phyloP scores from a whole-genome alignment of 129 eudicot genomes.

The Chrysanthemum seticuspe region DNA sequence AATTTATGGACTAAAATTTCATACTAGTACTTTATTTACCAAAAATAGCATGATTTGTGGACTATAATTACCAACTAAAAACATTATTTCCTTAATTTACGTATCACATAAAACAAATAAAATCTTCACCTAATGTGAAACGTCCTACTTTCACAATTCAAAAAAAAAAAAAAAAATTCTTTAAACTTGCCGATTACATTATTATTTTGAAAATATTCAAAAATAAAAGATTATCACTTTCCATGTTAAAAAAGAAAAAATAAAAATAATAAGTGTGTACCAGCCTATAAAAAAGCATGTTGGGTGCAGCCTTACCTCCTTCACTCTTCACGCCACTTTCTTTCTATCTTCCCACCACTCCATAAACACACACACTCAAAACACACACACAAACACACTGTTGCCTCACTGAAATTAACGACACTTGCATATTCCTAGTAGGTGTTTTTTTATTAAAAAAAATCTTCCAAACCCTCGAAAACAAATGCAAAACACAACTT shows the following conservation, averaged over 20 bases:
- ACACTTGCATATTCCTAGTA: background rate
- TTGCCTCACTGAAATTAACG: constrained; percentile 27
- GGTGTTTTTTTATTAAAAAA: constrained; percentile 1
- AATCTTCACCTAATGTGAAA: too few species aligned
- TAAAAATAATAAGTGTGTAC: background rate
- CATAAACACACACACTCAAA: background rate
- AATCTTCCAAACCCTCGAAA: background rate
- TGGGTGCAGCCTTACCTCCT: constrained; percentile 32
- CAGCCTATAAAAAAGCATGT: constrained; percentile 58
- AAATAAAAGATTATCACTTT: constrained; percentile 7
- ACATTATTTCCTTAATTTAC: too few species aligned
- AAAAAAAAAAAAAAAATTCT: too few species aligned
- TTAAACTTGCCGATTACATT: too few species aligned
- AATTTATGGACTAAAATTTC: too few species aligned
- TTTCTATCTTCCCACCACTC: background rate
- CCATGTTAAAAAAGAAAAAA: background rate
- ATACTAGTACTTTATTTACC: too few species aligned
- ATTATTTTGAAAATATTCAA: background rate
- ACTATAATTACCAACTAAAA: too few species aligned
- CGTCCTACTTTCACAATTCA: too few species aligned
- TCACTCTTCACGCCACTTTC: constrained; percentile 32
- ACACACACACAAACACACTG: background rate
- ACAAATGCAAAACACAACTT: background rate
- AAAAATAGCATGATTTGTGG: too few species aligned
- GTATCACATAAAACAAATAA: too few species aligned